These are phyloP conservation scores for Hemileccinum impolitum DNA, from an alignment of 768 basidiomycete species.

Conservation along the genomic window DNA sequence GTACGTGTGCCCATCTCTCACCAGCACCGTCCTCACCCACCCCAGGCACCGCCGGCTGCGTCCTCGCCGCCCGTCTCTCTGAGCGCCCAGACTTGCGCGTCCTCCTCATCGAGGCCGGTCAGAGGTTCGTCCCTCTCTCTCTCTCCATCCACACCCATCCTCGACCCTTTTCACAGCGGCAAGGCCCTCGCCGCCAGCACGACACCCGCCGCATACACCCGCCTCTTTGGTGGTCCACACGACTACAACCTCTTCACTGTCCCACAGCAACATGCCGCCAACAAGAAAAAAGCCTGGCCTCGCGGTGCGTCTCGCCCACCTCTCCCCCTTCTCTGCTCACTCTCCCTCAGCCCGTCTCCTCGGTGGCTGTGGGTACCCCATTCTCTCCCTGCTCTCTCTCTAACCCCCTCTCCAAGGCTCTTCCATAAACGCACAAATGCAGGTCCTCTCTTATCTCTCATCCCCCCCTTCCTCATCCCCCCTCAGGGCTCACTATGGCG, in stretches of 20 bases:
- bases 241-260: conserved; percentile 57
- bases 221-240: conserved; percentile 43
- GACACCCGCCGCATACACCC: conserved; percentile 42
- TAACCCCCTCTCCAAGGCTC: conserved; percentile 39
- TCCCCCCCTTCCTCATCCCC: conserved; percentile 6
- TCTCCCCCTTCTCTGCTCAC: conserved; percentile 1
- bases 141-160: neutral
- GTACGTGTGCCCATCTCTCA: conserved; percentile 20
- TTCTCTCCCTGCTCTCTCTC: neutral
- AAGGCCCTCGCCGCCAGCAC: conserved; percentile 38
- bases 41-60: conserved; percentile 44
- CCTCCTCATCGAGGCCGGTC: conserved; percentile 36
- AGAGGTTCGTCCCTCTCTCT: conserved; percentile 52
- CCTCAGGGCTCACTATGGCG: conserved; percentile 51
- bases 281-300: conserved; percentile 56
- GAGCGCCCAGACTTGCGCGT: conserved; percentile 36
- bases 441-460: neutral
- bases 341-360: conserved; percentile 55
- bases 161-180: conserved; percentile 36
- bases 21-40: neutral
- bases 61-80: conserved; percentile 42
- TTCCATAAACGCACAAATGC: conserved; percentile 61
- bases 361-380: conserved; percentile 60
- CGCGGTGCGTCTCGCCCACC: conserved; percentile 46
- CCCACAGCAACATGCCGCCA: conserved; percentile 48